Evolutionary conservation across 805 yeast species (phyloP).

Genomic region (Yarrowia phangngaensis): DNA sequence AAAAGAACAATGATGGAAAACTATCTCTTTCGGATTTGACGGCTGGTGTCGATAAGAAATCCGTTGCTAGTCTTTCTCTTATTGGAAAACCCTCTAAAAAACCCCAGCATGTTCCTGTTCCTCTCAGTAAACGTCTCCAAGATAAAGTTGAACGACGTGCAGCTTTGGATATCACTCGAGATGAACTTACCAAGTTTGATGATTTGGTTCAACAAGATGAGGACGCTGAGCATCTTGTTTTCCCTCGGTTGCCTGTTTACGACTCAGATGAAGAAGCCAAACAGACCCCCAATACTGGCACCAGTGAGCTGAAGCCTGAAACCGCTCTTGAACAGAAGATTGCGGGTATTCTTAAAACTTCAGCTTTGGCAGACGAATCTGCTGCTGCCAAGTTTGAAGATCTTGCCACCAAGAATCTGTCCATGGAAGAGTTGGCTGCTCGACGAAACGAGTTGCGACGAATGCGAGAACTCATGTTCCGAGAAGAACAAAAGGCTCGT

Average conservation of each 20-base stretch:
- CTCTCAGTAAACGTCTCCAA: conserved; percentile 82
- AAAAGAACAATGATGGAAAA: conserved; percentile 46
- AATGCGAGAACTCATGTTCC: conserved; percentile 94
- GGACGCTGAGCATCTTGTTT: conserved; percentile 76
- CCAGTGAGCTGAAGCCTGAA: conserved; percentile 45
- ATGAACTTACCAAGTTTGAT: conserved; percentile 84
- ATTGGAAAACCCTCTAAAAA: conserved; percentile 38
- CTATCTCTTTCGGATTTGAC: conserved; percentile 69
- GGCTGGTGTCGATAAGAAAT: conserved; percentile 51
- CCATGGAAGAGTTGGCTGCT: conserved; percentile 72
- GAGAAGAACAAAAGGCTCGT: conserved; percentile 88
- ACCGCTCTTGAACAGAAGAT: conserved; percentile 65
- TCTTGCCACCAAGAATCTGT: conserved; percentile 71
- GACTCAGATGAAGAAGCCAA: conserved; percentile 37
- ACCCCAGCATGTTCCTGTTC: conserved; percentile 60
- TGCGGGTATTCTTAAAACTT: conserved; percentile 55
- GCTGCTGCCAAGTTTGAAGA: conserved; percentile 84
- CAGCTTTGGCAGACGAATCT: conserved; percentile 66
- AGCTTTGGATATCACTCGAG: conserved; percentile 84
- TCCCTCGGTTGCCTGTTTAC: conserved; percentile 54
- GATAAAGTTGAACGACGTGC: conserved; percentile 80
- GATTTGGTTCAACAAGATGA: conserved; percentile 76
- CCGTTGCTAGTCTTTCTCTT: conserved; percentile 49
- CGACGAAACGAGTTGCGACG: conserved; percentile 78
- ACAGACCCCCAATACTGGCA: conserved; percentile 54